Percentiles rank a stretch among this genome's conserved stretches.
Conservation (phyloP, 805 yeast species). For the Pichia eremophila region DNA sequence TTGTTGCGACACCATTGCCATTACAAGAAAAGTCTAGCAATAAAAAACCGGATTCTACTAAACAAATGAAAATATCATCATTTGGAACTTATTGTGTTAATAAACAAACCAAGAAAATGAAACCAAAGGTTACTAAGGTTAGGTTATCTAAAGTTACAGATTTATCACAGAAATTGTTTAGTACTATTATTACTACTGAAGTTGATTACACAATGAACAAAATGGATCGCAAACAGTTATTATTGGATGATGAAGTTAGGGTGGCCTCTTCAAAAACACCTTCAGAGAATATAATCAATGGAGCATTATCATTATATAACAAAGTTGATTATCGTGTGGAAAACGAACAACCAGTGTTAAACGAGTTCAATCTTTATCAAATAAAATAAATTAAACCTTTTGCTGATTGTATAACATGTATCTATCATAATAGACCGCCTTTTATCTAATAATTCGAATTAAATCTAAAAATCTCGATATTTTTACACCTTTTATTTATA, state of each 20-base stretch:
- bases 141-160: not conserved
- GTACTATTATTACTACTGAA: not conserved
- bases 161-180: constrained; percentile 5
- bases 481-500: too few species aligned
- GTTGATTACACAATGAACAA: not conserved
- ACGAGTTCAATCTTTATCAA: constrained; percentile 1
- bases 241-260: constrained; percentile 9
- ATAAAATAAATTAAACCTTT: not conserved
- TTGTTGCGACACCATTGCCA: too few species aligned
- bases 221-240: not conserved
- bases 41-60: not conserved
- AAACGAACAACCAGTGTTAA: not conserved
- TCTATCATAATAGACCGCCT: too few species aligned
- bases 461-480: not conserved
- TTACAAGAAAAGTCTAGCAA: too few species aligned
- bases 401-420: not conserved
- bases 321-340: not conserved
- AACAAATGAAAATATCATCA: constrained; percentile 1
- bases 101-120: not conserved
- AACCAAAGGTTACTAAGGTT: not conserved
- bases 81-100: constrained; percentile 1
- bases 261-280: constrained; percentile 7
- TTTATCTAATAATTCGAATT: too few species aligned
- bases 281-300: not conserved
- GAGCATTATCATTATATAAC: not conserved